These are phyloP conservation scores for Colletotrichum eleusines DNA, from an alignment of 2,329 filamentous ascomycete species.

Conservation along the genomic window DNA sequence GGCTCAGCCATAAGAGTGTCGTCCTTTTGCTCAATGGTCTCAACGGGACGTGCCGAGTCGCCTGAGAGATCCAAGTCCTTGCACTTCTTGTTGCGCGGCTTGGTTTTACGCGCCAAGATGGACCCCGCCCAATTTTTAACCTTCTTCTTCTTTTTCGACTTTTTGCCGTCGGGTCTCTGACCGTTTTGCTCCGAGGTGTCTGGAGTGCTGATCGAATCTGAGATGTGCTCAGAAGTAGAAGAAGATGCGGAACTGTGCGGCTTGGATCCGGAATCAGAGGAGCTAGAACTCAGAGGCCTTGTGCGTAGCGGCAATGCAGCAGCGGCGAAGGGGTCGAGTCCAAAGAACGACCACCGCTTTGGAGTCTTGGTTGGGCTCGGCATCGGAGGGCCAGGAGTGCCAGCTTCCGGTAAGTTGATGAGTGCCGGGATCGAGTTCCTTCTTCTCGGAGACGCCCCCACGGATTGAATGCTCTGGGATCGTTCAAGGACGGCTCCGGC, in stretches of 20 bases:
- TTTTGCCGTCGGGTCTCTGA: constrained; percentile 50
- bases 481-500: constrained; percentile 77
- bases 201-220: constrained; percentile 44
- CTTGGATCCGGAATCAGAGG: constrained; percentile 54
- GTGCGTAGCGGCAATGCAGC: constrained; percentile 61
- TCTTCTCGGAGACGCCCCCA: constrained; percentile 58
- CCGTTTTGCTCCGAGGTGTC: constrained; percentile 45
- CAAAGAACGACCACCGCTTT: constrained; percentile 73
- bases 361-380: constrained; percentile 64
- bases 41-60: constrained; percentile 10
- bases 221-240: constrained; percentile 54
- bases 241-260: constrained; percentile 39
- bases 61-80: constrained; percentile 36
- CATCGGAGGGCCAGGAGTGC: constrained; percentile 50
- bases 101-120: constrained; percentile 73
- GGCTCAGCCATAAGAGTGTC: constrained; percentile 47
- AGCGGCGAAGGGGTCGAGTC: constrained; percentile 66
- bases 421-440: constrained; percentile 72
- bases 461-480: constrained; percentile 53
- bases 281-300: constrained; percentile 61
- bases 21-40: constrained; percentile 39
- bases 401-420: constrained; percentile 54
- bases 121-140: constrained; percentile 80
- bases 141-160: constrained; percentile 74
- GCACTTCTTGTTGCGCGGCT: constrained; percentile 56